Evolutionary conservation across 2,329 filamentous ascomycete species (phyloP).

Genomic region (Beauveria australis): DNA sequence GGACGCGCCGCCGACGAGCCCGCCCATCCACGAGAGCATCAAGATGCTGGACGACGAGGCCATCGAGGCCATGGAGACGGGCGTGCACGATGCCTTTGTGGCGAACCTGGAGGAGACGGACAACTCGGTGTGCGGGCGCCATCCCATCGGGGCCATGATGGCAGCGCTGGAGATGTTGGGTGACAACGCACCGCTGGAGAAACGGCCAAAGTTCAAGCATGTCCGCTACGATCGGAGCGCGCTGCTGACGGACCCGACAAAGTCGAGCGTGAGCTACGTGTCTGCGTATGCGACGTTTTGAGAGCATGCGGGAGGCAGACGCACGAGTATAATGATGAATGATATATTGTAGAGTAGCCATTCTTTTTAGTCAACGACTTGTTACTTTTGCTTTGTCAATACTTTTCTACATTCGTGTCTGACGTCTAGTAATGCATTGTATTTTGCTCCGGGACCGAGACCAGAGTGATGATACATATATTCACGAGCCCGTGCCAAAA

Average conservation of each 20-base stretch:
- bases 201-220: conserved; percentile 60
- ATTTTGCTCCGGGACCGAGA: no score
- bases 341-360: background rate
- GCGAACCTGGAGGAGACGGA: conserved; percentile 60
- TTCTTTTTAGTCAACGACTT: background rate
- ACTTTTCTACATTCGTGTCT: no score
- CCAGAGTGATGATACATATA: no score
- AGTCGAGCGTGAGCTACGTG: conserved; percentile 92
- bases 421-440: no score
- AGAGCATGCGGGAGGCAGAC: background rate
- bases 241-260: conserved; percentile 55
- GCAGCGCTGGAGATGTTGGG: conserved; percentile 66
- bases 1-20: conserved; percentile 25
- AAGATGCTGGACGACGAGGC: conserved; percentile 68
- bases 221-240: conserved; percentile 82
- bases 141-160: conserved; percentile 91
- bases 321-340: background rate
- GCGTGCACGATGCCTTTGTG: conserved; percentile 62
- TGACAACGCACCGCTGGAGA: conserved; percentile 18
- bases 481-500: no score
- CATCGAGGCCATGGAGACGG: conserved; percentile 77
- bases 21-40: conserved; percentile 76
- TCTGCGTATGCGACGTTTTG: conserved; percentile 78
- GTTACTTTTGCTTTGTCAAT: background rate
- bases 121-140: conserved; percentile 90